These are phyloP conservation scores for Colletotrichum lini DNA, from an alignment of 2,329 filamentous ascomycete species.

Conservation along the genomic window DNA sequence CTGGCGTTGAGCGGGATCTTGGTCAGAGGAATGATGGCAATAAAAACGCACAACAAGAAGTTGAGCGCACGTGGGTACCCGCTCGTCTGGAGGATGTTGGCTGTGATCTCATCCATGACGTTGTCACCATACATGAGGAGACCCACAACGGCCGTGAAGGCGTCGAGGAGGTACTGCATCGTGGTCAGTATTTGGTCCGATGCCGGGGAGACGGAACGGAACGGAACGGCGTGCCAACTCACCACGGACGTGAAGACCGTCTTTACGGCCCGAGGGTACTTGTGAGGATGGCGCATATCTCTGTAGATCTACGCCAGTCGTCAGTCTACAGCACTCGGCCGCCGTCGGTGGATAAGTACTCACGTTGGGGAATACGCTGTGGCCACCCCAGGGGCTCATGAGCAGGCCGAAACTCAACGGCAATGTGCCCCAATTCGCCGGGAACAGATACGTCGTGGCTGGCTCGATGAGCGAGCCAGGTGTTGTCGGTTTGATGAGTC, in stretches of 20 bases:
- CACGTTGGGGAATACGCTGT: conserved; percentile 84
- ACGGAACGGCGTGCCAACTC: conserved; percentile 51
- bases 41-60: conserved; percentile 86
- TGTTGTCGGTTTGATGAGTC: conserved; percentile 82
- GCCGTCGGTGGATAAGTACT: conserved; percentile 37
- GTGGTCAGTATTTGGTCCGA: conserved; percentile 20
- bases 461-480: conserved; percentile 90
- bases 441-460: conserved; percentile 84
- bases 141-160: conserved; percentile 85
- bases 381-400: conserved; percentile 80
- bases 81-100: conserved; percentile 83
- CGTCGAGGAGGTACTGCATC: conserved; percentile 80
- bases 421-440: conserved; percentile 87
- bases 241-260: conserved; percentile 89
- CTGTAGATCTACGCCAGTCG: conserved; percentile 65
- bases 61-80: conserved; percentile 83
- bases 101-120: conserved; percentile 91
- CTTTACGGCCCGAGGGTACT: conserved; percentile 81
- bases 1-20: conserved; percentile 94
- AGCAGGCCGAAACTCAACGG: conserved; percentile 91
- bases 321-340: conserved; percentile 5
- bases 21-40: conserved; percentile 93
- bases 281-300: conserved; percentile 81
- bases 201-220: not conserved
- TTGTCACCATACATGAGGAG: conserved; percentile 94